A percentile compares a stretch with the other conserved stretches of the same genome.
Evolutionary conservation across 2,329 filamentous ascomycete species (phyloP).

Genomic region (Cordyceps cateniannulata): DNA sequence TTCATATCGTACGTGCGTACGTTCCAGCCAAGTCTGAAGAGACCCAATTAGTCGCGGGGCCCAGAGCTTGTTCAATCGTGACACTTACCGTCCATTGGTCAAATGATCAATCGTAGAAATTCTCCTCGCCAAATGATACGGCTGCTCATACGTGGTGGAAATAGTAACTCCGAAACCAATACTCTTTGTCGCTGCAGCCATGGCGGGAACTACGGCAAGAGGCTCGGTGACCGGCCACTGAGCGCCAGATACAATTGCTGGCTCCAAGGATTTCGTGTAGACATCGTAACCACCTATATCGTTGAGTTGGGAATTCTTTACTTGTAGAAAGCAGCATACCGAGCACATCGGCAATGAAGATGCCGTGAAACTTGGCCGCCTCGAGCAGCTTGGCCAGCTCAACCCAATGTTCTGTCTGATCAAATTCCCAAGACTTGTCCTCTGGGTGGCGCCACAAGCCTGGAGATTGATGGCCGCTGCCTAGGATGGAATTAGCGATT

Average conservation of each 20-base stretch:
- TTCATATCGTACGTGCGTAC: not conserved
- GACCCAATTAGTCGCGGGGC: not conserved
- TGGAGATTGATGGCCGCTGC: slow-evolving; percentile 39
- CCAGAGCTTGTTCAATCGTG: not conserved
- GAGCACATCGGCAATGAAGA: slow-evolving; percentile 59
- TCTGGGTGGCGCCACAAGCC: slow-evolving; percentile 53
- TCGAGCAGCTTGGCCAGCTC: slow-evolving; percentile 39
- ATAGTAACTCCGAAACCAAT: slow-evolving; percentile 65
- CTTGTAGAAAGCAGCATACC: slow-evolving; percentile 12
- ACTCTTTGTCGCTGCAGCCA: slow-evolving; percentile 60
- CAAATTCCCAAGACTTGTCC: slow-evolving; percentile 57
- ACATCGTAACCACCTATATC: slow-evolving; percentile 57
- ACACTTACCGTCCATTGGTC: slow-evolving; percentile 39
- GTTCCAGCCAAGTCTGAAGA: slow-evolving; percentile 34
- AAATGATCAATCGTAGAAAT: slow-evolving; percentile 62
- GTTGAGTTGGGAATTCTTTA: not conserved
- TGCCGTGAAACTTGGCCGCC: slow-evolving; percentile 54
- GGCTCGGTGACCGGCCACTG: slow-evolving; percentile 69
- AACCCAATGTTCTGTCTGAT: slow-evolving; percentile 53
- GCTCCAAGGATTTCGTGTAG: slow-evolving; percentile 51
- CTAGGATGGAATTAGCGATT: not conserved
- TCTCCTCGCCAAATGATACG: slow-evolving; percentile 59
- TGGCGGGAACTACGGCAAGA: slow-evolving; percentile 52
- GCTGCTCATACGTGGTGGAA: slow-evolving; percentile 62
- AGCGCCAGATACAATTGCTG: slow-evolving; percentile 54